These are phyloP conservation scores for Alternaria sp. DNA, from an alignment of 2,329 filamentous ascomycete genomes.

Conservation along the genomic window DNA sequence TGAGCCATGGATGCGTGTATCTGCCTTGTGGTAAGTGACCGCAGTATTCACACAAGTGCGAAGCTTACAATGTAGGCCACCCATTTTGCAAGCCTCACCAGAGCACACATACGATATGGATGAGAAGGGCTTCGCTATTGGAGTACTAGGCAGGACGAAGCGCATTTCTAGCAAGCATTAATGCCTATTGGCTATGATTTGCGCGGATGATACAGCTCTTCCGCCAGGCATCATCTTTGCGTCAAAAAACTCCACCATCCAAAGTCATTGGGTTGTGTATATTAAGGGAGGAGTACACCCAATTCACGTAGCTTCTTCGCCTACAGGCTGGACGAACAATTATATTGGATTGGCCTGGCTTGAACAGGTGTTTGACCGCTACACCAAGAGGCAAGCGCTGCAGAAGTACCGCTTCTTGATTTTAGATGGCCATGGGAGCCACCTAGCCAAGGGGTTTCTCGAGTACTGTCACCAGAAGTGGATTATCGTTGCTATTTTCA, in stretches of 20 bases:
- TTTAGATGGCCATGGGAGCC: conserved; percentile 23
- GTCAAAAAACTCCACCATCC: conserved; percentile 2
- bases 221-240: background rate
- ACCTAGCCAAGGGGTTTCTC: conserved; percentile 49
- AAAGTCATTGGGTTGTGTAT: no score
- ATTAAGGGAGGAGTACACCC: conserved; percentile 7
- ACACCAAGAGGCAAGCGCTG: conserved; percentile 13
- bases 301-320: conserved; percentile 11
- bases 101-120: no score
- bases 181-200: background rate
- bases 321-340: conserved; percentile 26
- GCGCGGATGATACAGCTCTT: background rate
- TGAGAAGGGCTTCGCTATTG: no score
- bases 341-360: conserved; percentile 19
- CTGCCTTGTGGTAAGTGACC: no score
- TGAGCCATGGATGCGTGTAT: no score
- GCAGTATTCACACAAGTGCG: no score
- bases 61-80: no score
- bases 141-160: background rate
- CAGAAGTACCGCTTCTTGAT: conserved; percentile 15
- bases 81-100: no score
- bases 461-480: conserved; percentile 47
- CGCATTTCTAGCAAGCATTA: background rate
- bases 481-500: no score
- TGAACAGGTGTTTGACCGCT: no score